Base-by-base conservation (phyloP, 768 basidiomycete genomes). In the Amyloporia xantha region DNA sequence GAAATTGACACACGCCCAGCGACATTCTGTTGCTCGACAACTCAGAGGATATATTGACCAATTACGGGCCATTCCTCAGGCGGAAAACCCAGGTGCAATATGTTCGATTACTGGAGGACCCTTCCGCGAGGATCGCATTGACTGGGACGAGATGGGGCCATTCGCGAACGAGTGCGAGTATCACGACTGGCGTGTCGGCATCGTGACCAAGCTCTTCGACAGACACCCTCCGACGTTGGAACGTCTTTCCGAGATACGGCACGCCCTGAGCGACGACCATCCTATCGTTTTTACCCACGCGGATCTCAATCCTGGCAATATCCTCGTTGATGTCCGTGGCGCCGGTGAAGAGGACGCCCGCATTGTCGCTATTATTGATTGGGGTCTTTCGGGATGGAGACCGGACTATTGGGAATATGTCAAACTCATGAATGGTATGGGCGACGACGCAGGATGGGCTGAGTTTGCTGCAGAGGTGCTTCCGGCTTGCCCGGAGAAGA, bases 251-350 rank as follows among this genome's bases (percentile, higher is more conserved):
- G 41, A 47, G 10, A 19, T 50, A 21, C 40, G 49, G 4, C 20
- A 19, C 5, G 5, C 27, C 2, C 25, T 50, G 24, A 38, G 20
- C 7, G 24, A 51, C 35, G 27, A 47, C 35, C 45, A 51, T 38
- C 38, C 41, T 4, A 44, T 54, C 28, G 50, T 51, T 7, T 54
- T 54, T 39, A 54, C 53, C 6, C 53, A 54, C 36, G 53, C 45
- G 11, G 53, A 54, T 30, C 38, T 54, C 35, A 40, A 41, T 11
- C 38, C 41, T 19, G 26, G 39, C 26, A 51, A 54, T 41, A 47
- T 54, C 27, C 30, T 54, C 4, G 53, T 54, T 5, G 35, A 35
- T 17, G 28, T 50, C 26, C 13, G 21, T 33, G 53, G 48, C 10
- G 36, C 30, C 7, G 44, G 45, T 24, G 26, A 44, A 7, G 41